These are phyloP conservation scores for Raffaelea ambrosiae DNA, from an alignment of 2,329 filamentous ascomycete genomes.

Conservation along the genomic window DNA sequence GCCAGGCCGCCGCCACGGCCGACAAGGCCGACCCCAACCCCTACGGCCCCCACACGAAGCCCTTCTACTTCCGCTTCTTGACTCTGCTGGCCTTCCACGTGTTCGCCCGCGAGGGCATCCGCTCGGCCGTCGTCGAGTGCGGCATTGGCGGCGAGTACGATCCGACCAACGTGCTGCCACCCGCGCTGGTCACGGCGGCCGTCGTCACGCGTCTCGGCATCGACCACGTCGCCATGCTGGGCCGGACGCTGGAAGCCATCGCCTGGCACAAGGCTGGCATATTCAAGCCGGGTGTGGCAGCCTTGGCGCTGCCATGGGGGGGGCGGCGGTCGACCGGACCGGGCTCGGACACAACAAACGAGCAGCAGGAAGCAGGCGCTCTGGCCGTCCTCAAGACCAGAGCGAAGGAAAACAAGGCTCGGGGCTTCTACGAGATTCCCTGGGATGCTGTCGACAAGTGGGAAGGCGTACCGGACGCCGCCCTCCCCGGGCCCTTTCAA, in stretches of 20 bases:
- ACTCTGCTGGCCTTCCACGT: conserved; percentile 82
- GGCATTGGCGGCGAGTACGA: conserved; percentile 66
- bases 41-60: conserved; percentile 57
- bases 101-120: conserved; percentile 68
- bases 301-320: conserved; percentile 45
- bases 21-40: conserved; percentile 33
- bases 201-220: conserved; percentile 50
- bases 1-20: conserved; percentile 25
- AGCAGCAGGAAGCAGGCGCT: conserved; percentile 23
- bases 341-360: conserved; percentile 11
- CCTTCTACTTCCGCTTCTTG: conserved; percentile 86
- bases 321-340: background rate
- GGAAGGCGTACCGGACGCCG: conserved; percentile 40
- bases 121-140: conserved; percentile 78
- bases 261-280: conserved; percentile 70
- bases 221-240: conserved; percentile 58
- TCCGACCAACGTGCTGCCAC: conserved; percentile 71
- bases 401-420: conserved; percentile 41
- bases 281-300: conserved; percentile 50
- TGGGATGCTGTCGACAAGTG: conserved; percentile 37
- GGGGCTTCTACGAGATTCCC: conserved; percentile 35
- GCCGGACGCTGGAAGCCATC: conserved; percentile 54
- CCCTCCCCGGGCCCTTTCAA: conserved; percentile 35
- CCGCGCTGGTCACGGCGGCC: conserved; percentile 10
- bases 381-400: conserved; percentile 47